Base-by-base conservation (phyloP, 345 rosid species). In the Angophora floribunda region DNA sequence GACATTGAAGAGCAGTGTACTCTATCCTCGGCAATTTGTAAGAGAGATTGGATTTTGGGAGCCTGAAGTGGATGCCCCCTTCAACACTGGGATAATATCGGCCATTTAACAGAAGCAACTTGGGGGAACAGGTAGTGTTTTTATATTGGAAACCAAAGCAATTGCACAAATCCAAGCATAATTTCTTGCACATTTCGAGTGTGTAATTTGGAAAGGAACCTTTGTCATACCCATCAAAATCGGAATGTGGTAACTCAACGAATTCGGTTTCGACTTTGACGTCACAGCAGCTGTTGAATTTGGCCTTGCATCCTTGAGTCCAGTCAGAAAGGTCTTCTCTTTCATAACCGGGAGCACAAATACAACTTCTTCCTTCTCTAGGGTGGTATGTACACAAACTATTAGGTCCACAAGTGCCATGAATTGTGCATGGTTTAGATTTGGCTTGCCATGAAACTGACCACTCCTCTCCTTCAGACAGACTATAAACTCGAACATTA, bases 121-220 rank as follows among this genome's bases (percentile, higher is more conserved):
- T 55, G 11, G 61, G 61, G 28, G 4, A 55, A 55, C 61, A 22
- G 0, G 21, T 9, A 2, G 0, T 3, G 13, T 9, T 4, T 22
- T 55, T 55, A 55, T 22, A 55, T 22, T 22, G 61, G 28, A 55
- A 7, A 22, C 28, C 61, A 28, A 55, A 55, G 61, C 61, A 55
- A 55, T 55, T 9, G 61, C 61, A 55, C 28, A 22, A 22, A 22
- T 22, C 61, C 61, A 55, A 22, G 61, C 61, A 55, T 55, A 55
- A 22, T 55, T 55, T 55, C 61, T 55, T 55, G 61, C 61, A 55
- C 13, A 0, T 1, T 26, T 55, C 61, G 61, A 55, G 61, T 3
- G 61, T 9, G 28, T 0, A 4, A 4, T 1, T 55, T 9, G 1
- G 0, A 55, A 4, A 55, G 28, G 8, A 22, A 28, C 28, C 61